Evolutionary conservation across 2,329 filamentous ascomycete species (phyloP).

Genomic region (Thelonectria olida): DNA sequence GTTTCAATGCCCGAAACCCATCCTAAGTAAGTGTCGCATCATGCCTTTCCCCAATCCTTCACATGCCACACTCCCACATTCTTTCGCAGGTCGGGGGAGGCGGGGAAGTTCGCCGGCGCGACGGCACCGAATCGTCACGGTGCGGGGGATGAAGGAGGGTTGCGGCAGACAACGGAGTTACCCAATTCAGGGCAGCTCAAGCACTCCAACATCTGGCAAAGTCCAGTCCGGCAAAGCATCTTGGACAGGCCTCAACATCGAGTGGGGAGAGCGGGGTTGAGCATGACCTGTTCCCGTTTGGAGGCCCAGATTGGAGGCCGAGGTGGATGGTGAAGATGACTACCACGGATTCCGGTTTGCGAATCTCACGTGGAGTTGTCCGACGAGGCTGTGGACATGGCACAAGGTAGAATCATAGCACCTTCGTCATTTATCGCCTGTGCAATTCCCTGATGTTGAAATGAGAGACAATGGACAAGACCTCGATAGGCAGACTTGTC

Average conservation of each 20-base stretch:
- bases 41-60: constrained; percentile 22
- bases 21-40: constrained; percentile 1
- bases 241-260: constrained; percentile 11
- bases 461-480: constrained; percentile 2
- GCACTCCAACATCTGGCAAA: constrained; percentile 8
- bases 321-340: constrained; percentile 10
- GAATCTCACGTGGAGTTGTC: constrained; percentile 9
- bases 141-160: constrained; percentile 20
- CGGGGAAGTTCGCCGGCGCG: constrained; percentile 15
- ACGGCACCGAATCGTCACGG: constrained; percentile 14
- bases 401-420: neutral
- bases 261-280: constrained; percentile 21
- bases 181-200: constrained; percentile 21
- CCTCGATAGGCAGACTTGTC: neutral
- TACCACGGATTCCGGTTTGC: constrained; percentile 5
- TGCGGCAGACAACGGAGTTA: constrained; percentile 21
- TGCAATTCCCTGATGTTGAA: neutral
- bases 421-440: neutral
- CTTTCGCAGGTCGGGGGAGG: constrained; percentile 17
- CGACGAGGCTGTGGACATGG: constrained; percentile 1
- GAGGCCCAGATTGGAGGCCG: constrained; percentile 20
- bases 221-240: constrained; percentile 14
- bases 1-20: constrained; percentile 15
- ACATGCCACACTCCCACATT: constrained; percentile 15
- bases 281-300: constrained; percentile 23